Percentiles rank a stretch among this genome's conserved stretches.
Evolutionary conservation across 2,329 filamentous ascomycete species (phyloP).

Genomic region (Penicillium thymicola): DNA sequence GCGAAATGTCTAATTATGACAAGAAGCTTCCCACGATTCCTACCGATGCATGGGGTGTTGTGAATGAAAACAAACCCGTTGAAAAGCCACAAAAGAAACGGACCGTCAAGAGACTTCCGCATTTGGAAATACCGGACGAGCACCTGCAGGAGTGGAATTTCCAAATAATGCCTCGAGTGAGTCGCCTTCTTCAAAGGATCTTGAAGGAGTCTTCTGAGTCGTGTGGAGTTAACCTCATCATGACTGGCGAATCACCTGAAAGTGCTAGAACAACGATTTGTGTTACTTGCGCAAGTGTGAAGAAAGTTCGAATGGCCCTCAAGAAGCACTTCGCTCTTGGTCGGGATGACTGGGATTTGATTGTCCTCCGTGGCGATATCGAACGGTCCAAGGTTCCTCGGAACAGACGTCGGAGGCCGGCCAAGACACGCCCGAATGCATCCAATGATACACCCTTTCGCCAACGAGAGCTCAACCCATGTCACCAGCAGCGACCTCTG

Average conservation of each 20-base stretch:
- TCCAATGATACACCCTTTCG: constrained; percentile 27
- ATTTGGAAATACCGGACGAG: constrained; percentile 53
- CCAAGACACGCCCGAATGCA: constrained; percentile 28
- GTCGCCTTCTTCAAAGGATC: constrained; percentile 57
- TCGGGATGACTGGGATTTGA: constrained; percentile 55
- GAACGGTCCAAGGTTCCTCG: constrained; percentile 52
- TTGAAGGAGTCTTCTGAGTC: constrained; percentile 59
- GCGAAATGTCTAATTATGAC: constrained; percentile 15
- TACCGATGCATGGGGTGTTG: constrained; percentile 10
- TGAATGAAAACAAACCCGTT: constrained; percentile 24
- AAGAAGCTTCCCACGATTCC: constrained; percentile 20
- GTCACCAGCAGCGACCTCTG: constrained; percentile 71
- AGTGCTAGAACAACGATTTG: constrained; percentile 61
- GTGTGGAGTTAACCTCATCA: constrained; percentile 58
- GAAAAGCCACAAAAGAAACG: constrained; percentile 39
- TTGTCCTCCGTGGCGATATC: constrained; percentile 59
- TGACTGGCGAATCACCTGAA: constrained; percentile 56
- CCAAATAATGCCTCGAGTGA: constrained; percentile 55
- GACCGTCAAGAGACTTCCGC: constrained; percentile 45
- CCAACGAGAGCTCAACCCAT: constrained; percentile 56
- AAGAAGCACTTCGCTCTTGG: constrained; percentile 58
- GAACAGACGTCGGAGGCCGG: constrained; percentile 40
- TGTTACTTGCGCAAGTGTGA: constrained; percentile 58
- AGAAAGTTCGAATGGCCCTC: constrained; percentile 57
- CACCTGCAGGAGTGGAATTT: constrained; percentile 59